Evolutionary conservation across 148 eudicot genomes (phyloP), one percentile per base, ranked within the genome.

Genomic region (Talinum fruticosum): DNA sequence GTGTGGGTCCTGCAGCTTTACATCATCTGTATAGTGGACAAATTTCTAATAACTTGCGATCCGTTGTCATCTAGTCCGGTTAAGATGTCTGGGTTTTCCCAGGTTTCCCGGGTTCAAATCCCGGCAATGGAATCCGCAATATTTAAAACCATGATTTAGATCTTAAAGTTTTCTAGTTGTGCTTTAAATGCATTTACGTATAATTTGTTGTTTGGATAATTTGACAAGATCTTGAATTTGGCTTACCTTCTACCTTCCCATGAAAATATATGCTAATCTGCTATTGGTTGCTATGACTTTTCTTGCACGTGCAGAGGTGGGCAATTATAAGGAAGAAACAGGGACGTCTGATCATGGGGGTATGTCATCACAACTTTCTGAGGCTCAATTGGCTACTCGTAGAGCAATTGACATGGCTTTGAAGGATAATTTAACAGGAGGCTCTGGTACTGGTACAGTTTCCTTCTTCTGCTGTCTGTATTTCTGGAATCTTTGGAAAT

Each of bases 221-320:
- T 45, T 45, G 71, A 41, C 37, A 64, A 44, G 16, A 16, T 64
- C 10, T 24, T 29, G 37, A 28, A 10, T 66, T 23, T 30, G 35
- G n/a, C 7, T 30, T 54, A 1, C 23, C 13, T 23, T 32, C 21
- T 19, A 26, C 38, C 38, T 59, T 66, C 18, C 51, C 32, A 47
- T 53, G n/a, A 66, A 10, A 32, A 69, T 49, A 38, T 33, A 5
- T 15, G n/a, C 34, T 76, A 61, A 16, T 67, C 64, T 47, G 51
- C 32, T 38, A 24, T 24, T 1, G 47, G 33, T 75, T 47, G 30
- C 67, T n/a, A n/a, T 73, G 26, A 74, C 36, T 71, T 77, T 15
- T 64, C 70, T 78, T 78, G 26, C 53, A 66, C 78, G 33, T 81
- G 84, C 94, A 95, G 97, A 91, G 97, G 80, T 91, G 96, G 94